A percentile compares a stretch with the other conserved stretches of the same genome.
Conservation (phyloP, 2,329 filamentous ascomycete species). For the Hymenoscyphus infarciens region DNA sequence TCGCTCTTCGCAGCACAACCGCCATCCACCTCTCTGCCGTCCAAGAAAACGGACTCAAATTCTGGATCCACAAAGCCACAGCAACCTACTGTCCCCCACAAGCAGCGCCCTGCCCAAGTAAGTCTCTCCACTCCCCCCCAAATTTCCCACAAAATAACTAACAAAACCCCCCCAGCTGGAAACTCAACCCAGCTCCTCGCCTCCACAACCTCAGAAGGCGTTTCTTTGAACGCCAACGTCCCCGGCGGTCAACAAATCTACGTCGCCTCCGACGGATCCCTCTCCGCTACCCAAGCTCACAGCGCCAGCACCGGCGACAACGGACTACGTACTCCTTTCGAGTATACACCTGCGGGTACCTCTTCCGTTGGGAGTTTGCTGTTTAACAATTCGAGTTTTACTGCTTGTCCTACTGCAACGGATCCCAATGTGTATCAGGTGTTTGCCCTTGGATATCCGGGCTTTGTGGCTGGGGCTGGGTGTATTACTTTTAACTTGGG, state of each 20-base stretch:
- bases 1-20: slow-evolving; percentile 10
- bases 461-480: slow-evolving; percentile 1
- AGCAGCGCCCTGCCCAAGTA: slow-evolving; percentile 6
- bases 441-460: slow-evolving; percentile 9
- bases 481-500: slow-evolving; percentile 17
- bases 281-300: slow-evolving; percentile 34
- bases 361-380: slow-evolving; percentile 11
- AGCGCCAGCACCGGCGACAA: slow-evolving; percentile 36
- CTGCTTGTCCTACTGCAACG: slow-evolving; percentile 14
- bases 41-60: slow-evolving; percentile 18
- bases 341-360: slow-evolving; percentile 10
- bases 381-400: slow-evolving; percentile 16
- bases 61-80: slow-evolving; percentile 20
- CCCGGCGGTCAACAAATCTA: slow-evolving; percentile 23
- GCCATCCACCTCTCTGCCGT: slow-evolving; percentile 13
- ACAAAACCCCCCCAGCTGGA: not conserved
- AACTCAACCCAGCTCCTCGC: slow-evolving; percentile 15
- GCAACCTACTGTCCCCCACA: slow-evolving; percentile 17
- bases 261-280: slow-evolving; percentile 36
- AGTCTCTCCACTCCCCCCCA: no score
- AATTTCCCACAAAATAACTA: no score
- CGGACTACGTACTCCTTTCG: slow-evolving; percentile 9
- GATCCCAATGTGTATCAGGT: slow-evolving; percentile 16
- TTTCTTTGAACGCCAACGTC: slow-evolving; percentile 8
- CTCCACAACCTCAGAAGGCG: slow-evolving; percentile 1